Base-by-base conservation (phyloP, 1,284 basidiomycete genomes). In the Trametes versicolor region DNA sequence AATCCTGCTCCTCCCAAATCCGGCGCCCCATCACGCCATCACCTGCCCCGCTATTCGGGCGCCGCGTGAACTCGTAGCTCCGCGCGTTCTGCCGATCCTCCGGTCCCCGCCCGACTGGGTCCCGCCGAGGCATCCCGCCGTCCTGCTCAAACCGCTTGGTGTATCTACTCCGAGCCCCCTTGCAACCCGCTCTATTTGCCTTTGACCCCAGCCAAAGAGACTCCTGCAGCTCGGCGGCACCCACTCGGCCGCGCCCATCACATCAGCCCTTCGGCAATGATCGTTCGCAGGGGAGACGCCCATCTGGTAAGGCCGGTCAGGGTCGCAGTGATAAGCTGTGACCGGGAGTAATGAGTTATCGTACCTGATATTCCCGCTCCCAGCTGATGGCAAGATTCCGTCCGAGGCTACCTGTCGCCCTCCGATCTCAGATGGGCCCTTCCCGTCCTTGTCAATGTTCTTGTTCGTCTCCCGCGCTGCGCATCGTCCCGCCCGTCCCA, bases 261-360 rank as follows among this genome's bases (percentile, higher is more conserved):
- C 64, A 67, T 69, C 68, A 69, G 62, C 45, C 21, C 60, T 54
- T 61, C 62, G 56, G 23, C 58, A 55, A n/a, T 66, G 63, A 68
- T 65, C 63, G 53, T 66, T 64, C 62, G 36, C 65, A 57, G 58
- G 36, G 34, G 13, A 62, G 53, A 43, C 60, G 60, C 60, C 53
- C 61, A 57, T 57, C 61, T 48, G 47, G 47, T 49, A 36, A 45
- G 45, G 48, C 61, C 53, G 54, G 57, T 69, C 70, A 71, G 68
- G 68, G 70, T 71, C 70, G 68, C 48, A 48, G 52, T 69, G 70
- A 71, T 71, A 68, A 71, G 70, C 68, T 69, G 68, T 71, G 70
- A 64, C 62, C 62, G 65, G 62, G 60, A 62, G 65, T 60, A 66
- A 66, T 61, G 54, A 36, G 58, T 58, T 63, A 63, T 66, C 60